These are phyloP conservation scores for Picea sitchensis DNA, from an alignment of 75 land plant species.

Conservation along the genomic window DNA sequence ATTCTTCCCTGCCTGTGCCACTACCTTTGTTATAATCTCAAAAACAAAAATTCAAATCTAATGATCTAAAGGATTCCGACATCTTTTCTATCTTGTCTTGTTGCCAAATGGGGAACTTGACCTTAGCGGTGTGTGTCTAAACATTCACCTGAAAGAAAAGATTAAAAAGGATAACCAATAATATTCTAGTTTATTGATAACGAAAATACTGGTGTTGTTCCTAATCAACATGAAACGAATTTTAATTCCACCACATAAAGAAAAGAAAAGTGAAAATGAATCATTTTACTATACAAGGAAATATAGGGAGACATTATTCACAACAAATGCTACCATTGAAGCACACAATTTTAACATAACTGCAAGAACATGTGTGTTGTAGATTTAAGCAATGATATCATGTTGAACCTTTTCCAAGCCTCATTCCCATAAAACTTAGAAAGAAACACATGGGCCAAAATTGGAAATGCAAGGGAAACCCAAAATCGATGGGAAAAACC, in stretches of 20 bases:
- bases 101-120: conserved; percentile 33
- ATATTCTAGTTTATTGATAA: neutral
- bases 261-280: neutral
- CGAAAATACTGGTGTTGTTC: neutral
- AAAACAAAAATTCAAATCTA: neutral
- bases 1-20: neutral
- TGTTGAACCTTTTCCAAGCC: too few relatives aligned
- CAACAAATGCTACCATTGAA: neutral
- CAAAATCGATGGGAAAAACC: too few relatives aligned
- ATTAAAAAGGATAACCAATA: neutral
- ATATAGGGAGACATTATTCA: neutral
- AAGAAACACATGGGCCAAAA: too few relatives aligned
- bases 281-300: neutral
- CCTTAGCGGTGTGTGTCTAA: conserved; percentile 55
- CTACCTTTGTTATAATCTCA: neutral
- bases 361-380: too few relatives aligned
- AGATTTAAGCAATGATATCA: too few relatives aligned
- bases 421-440: too few relatives aligned
- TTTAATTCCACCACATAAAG: neutral
- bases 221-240: neutral
- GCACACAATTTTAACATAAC: neutral
- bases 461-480: too few relatives aligned
- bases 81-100: conserved; percentile 30
- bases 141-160: conserved; percentile 61
- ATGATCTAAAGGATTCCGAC: neutral